Evolutionary conservation across 805 yeast genomes (phyloP), one percentile per base, ranked within the genome.

Genomic region (Metschnikowia reukaufii): DNA sequence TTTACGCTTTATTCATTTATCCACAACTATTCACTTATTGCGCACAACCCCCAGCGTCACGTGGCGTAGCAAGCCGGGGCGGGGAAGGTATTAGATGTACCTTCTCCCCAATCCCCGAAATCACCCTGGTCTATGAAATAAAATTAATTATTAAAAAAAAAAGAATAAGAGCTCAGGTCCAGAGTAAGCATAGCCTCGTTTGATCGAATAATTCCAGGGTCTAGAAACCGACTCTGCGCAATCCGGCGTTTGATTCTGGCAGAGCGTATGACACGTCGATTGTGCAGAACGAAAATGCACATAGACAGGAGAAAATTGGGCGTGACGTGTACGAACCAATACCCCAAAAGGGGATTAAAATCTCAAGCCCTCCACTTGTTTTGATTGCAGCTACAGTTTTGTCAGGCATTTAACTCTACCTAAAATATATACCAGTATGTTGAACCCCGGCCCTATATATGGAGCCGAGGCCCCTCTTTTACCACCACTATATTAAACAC

Each of bases 341-440:
- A 38, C 53, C 49, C 57, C 58, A 44, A 55, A 55, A 55, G 51
- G 53, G 58, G 51, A 49, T 55, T 52, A 50, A 52, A 52, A 46
- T 50, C 57, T 52, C 53, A 45, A 25, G 44, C 52, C 34, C 50
- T 40, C 46, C 52, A 49, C 48, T 45, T 51, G 53, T 51, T 50
- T 53, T 52, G 48, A 51, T 36, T 45, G 44, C 46, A 44, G 46
- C 36, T 45, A 19, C 45, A 46, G 49, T 37, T 46, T 41, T 41
- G 45, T 36, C 45, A 36, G 42, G 39, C 49, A 39, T 46, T 39
- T 25, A 20, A 32, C 44, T 32, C 33, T 21, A 23, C 40, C 36
- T n/a, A 29, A 33, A 29, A 30, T 40, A 25, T 34, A 31, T 15
- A 21, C 34, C 29, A 37, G 48, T 47, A 44, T 31, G 50, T 47